Base-by-base conservation (phyloP, 345 rosid species). In the Ceriops tagal region DNA sequence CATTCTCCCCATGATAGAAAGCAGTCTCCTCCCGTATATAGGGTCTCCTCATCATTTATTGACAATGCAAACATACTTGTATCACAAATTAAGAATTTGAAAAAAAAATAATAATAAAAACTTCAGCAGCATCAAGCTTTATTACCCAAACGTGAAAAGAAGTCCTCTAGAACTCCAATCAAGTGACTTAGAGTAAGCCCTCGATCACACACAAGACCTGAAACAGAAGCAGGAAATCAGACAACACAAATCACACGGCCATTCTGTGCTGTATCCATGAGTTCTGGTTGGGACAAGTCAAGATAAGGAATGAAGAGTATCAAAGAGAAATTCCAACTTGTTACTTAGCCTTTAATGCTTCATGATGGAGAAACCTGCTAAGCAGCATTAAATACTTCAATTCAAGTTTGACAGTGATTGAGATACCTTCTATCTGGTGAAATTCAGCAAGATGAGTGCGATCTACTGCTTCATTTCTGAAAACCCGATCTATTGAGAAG, bases 401-500 rank as follows among this genome's bases (percentile, higher is more conserved):
- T 32, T 7, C 15, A 18, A 49, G 52, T 39, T 27, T 27, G 37
- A 35, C 26, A 5, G 37, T 9, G 22, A 16, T 15, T 57, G 0
- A 31, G 59, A 37, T 84, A 93, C 98, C 97, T 90, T 95, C 98
- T 61, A 95, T 90, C 77, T 95, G 98, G 81, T 95, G 97, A 72
- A 95, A 95, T 77, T 95, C 98, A 52, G 99, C 99, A 28, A 95
- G 89, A 80, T 90, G 99, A 57, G 97, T 95, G 34, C 88, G 84
- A 68, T 95, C 99, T 21, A 95, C 97, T 22, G 99, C 96, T 80
- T 95, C 99, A 70, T 95, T 95, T 80, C 99, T 87, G 88, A 92
- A 95, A 64, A 95, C 99, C 67, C 99, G 96, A 64, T 95, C 97
- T 16, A 95, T 95, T 0, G 98, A 95, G 83, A 87, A 95, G 82